A percentile compares a stretch with the other conserved stretches of the same genome.
Conservation (phyloP, 1,284 basidiomycete genomes). For the Amylostereum areolatum region DNA sequence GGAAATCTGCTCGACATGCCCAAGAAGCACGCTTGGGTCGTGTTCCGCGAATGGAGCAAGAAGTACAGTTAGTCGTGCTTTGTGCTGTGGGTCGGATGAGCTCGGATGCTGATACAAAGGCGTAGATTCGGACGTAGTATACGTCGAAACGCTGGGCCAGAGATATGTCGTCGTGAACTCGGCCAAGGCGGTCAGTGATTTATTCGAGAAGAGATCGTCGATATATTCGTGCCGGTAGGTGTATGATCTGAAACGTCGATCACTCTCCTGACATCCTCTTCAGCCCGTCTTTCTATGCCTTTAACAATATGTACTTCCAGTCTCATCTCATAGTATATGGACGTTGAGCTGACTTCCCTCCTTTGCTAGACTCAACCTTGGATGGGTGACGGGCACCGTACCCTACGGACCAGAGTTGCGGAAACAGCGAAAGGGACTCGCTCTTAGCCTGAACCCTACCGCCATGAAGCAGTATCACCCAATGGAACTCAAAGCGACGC, state of each 20-base stretch:
- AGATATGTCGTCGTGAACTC: not conserved
- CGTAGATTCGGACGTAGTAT: not conserved
- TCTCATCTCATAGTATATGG: not conserved
- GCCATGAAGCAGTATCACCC: conserved; percentile 2
- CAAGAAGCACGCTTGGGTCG: conserved; percentile 18
- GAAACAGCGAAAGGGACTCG: not conserved
- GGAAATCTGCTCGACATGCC: conserved; percentile 23
- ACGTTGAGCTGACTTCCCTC: not conserved
- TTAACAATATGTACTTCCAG: not conserved
- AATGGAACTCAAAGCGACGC: not conserved
- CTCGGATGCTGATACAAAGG: not conserved
- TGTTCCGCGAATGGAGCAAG: conserved; percentile 17
- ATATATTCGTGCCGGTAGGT: not conserved
- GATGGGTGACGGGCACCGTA: not conserved
- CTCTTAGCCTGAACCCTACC: not conserved
- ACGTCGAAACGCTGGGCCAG: not conserved
- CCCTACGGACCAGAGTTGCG: not conserved
- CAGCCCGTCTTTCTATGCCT: not conserved
- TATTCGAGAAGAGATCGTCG: not conserved
- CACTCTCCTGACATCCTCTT: no score
- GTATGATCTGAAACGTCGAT: not conserved
- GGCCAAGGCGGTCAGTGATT: not conserved
- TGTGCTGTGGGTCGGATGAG: not conserved
- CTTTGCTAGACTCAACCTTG: not conserved
- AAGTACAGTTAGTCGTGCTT: conserved; percentile 11